Base-by-base conservation (phyloP, 2,329 filamentous ascomycete species). In the Colletotrichum higginsianum region DNA sequence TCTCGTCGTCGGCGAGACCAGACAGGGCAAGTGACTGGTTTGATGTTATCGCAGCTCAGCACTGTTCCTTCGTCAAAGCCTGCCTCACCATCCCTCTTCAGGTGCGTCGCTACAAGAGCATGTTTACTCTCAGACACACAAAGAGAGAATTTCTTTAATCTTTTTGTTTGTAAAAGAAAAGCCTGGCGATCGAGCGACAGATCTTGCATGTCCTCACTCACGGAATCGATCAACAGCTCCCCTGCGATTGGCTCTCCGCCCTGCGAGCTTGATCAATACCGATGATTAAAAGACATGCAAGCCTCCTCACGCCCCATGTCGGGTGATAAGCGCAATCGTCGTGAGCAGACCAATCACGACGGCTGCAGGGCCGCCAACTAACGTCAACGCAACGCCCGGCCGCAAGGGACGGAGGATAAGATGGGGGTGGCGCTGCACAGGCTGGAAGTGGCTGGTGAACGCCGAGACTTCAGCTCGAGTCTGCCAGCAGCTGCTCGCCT, bases 311-410 rank as follows among this genome's bases (percentile, higher is more conserved):
- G 16, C 35, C 47, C 61, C 23, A 67, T 71, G 68, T 57, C 38
- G 50, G 42, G 38, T 44, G 68, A 71, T 71, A 71, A 71, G 68
- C 64, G 64, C 67, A 62, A 44, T 46, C 46, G 23, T 16, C 21
- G 26, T 13, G 50, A 30, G 57, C 42, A 38, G 35, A 38, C 65
- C 68, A 71, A 71, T 71, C 8, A 44, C 57, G 26, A 30, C 1
- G n/a, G n/a, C 50, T 62, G 67, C 67, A 67, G 67, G 42, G 30
- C 57, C 21, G 18, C 47, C 42, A 18, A 3, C 23, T 12, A 7
- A 21, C 42, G 47, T 47, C 18, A 8, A 1, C 3, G 11, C 4
- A 16, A 23, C 56, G 21, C 15, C 42, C 56, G 16, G 26, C 12
- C 38, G 8, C 7, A 30, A 21, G 12, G 26, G 30, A 9, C 8